Evolutionary conservation across 2,329 filamentous ascomycete genomes (phyloP), one percentile per base, ranked within the genome.

Genomic region (Paraconiothyrium brasiliense): DNA sequence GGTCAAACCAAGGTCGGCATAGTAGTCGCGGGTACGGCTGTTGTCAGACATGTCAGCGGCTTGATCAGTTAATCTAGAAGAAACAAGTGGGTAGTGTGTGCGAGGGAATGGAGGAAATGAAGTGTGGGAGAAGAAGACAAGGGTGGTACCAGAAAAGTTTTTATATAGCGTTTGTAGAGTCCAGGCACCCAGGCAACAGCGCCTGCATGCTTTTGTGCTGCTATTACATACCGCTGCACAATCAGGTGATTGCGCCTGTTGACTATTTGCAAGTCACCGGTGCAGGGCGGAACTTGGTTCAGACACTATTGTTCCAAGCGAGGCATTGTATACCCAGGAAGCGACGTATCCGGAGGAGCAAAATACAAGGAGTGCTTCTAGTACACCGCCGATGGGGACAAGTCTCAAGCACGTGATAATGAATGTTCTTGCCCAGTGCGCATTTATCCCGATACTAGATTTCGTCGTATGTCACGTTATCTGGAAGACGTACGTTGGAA

Each of bases 1-100:
- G 70, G 83, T 83, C 30, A 98, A 91, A 13, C 93, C 93, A 22
- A 98, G 88, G 6, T 90, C 86, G 67, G 88, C 86, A 79, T 98
- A 98, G 4, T 94, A 94, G 72, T 98, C 91, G 76, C 91, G 81
- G 11, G 85, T 47, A 1, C 9, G n/a, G 9, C 20, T 44, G 35
- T 47, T 43, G 39, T 54, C 35, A 20, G 47, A n/a, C 68, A 69
- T 70, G 22, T 30, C 30, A 24, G 47, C 14, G 27, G 27, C 27
- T 13, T 22, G 30, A 34, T 22, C n/a, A 16, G n/a, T 22, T 2
- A 8, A 9, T n/a, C 4, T 20, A n/a, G 4, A 16, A 7, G n/a
- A 39, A 39, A 3, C 50, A 52, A 52, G 39, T 41, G 39, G 16
- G 6, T 7, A n/a, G 39, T n/a, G 39, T 39, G 37, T 27, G 20